These are phyloP conservation scores for Gastrolobium villosum DNA, from an alignment of 306 rosid species.

Conservation along the genomic window DNA sequence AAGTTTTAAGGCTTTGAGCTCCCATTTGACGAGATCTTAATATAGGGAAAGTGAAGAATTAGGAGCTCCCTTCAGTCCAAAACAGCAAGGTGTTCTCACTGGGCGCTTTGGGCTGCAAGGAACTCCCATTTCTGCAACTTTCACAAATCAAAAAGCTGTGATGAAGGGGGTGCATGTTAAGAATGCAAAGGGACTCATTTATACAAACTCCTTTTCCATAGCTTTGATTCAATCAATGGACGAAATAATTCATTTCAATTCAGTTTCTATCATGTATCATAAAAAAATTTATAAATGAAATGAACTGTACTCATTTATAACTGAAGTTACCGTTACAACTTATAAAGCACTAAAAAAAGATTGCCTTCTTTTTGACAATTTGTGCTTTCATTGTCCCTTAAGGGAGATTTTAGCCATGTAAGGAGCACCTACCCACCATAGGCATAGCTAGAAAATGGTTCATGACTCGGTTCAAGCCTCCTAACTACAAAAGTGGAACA, in stretches of 20 bases:
- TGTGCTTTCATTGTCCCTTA: conserved; percentile 40
- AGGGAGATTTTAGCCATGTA: conserved; percentile 46
- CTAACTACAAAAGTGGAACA: conserved; percentile 46
- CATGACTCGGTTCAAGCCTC: conserved; percentile 45
- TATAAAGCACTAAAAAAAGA: conserved; percentile 46
- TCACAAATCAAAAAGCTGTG: conserved; percentile 40
- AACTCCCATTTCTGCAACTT: conserved; percentile 75
- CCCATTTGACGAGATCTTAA: not conserved
- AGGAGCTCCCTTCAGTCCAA: conserved; percentile 95
- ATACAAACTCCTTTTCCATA: conserved; percentile 26
- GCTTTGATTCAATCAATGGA: conserved; percentile 29
- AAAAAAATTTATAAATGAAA: conserved; percentile 6
- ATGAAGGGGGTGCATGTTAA: conserved; percentile 17
- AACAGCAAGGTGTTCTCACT: conserved; percentile 28
- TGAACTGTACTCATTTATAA: conserved; percentile 40
- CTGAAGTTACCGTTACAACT: conserved; percentile 43
- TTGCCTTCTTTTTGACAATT: conserved; percentile 39
- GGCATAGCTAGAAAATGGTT: conserved; percentile 50
- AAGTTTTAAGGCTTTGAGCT: conserved; percentile 14
- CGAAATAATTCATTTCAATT: conserved; percentile 1
- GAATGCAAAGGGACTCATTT: conserved; percentile 29
- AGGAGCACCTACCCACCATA: conserved; percentile 41
- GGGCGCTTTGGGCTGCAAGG: conserved; percentile 73
- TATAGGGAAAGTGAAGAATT: conserved; percentile 65
- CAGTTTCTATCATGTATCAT: conserved; percentile 30